A percentile compares a stretch with the other conserved stretches of the same genome.
Conservation (phyloP, 352 stramenopile species). For the Pythium scleroteichum region DNA sequence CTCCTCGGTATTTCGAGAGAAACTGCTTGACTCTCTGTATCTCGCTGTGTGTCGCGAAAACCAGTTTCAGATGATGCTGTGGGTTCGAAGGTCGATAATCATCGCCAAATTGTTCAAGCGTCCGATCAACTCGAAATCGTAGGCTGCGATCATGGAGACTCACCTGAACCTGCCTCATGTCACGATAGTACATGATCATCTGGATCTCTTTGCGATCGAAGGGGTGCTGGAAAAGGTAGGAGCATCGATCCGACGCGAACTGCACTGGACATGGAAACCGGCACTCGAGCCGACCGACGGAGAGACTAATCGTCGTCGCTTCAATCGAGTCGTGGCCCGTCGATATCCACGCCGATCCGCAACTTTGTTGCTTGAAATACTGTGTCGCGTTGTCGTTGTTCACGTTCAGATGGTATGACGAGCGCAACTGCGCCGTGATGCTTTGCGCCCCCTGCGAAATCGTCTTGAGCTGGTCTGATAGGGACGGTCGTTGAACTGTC, state of each 20-base stretch:
- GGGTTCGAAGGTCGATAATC: constrained; percentile 62
- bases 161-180: constrained; percentile 57
- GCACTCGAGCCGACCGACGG: constrained; percentile 57
- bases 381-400: not conserved
- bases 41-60: constrained; percentile 52
- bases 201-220: constrained; percentile 63
- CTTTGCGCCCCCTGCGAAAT: constrained; percentile 53
- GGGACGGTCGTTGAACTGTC: constrained; percentile 36
- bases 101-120: constrained; percentile 59
- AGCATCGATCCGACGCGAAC: constrained; percentile 53
- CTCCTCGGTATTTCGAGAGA: constrained; percentile 16
- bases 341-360: not conserved
- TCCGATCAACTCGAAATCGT: constrained; percentile 43
- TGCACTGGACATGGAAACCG: constrained; percentile 60
- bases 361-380: constrained; percentile 15
- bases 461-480: constrained; percentile 62
- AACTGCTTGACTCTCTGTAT: constrained; percentile 44
- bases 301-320: constrained; percentile 50
- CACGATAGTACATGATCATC: constrained; percentile 79
- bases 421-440: constrained; percentile 53
- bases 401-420: constrained; percentile 41
- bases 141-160: constrained; percentile 42
- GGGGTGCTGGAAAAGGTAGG: constrained; percentile 75
- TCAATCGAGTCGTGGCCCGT: constrained; percentile 29
- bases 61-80: constrained; percentile 57